Evolutionary conservation across 352 stramenopile genomes (phyloP).

Genomic region (Globisporangium heterothallicum): DNA sequence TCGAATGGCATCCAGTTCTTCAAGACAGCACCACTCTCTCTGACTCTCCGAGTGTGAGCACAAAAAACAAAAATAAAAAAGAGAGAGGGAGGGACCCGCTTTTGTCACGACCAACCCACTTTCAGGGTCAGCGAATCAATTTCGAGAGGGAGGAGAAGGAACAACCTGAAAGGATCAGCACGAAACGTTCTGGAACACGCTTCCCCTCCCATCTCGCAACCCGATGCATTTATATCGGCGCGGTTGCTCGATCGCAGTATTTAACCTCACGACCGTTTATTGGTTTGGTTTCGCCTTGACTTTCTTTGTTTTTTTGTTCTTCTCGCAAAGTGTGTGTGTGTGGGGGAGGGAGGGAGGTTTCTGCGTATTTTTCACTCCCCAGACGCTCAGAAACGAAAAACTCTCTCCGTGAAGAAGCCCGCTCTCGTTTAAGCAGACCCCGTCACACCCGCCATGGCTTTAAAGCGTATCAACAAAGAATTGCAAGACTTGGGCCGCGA

Average conservation of each 20-base stretch:
- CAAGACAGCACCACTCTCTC: too few species aligned
- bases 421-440: not conserved
- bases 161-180: not conserved
- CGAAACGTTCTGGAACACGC: not conserved
- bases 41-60: too few species aligned
- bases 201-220: not conserved
- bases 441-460: conserved; percentile 55
- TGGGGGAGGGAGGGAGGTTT: too few species aligned
- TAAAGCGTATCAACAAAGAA: conserved; percentile 96
- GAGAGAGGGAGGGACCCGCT: too few species aligned
- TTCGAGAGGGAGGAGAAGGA: not conserved
- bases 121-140: not conserved
- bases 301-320: not conserved
- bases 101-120: not conserved
- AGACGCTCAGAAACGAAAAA: not conserved
- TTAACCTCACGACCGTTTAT: not conserved
- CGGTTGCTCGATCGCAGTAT: not conserved
- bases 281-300: not conserved
- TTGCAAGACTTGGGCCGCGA: conserved; percentile 93
- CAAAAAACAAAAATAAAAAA: not conserved
- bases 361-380: not conserved
- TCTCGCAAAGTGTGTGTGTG: not conserved
- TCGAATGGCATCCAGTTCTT: too few species aligned
- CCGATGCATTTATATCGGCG: not conserved
- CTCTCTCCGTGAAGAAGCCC: not conserved